These are phyloP conservation scores for Coemansia sp. DNA, from an alignment of 192 early-diverging fungal genomes.

Conservation along the genomic window DNA sequence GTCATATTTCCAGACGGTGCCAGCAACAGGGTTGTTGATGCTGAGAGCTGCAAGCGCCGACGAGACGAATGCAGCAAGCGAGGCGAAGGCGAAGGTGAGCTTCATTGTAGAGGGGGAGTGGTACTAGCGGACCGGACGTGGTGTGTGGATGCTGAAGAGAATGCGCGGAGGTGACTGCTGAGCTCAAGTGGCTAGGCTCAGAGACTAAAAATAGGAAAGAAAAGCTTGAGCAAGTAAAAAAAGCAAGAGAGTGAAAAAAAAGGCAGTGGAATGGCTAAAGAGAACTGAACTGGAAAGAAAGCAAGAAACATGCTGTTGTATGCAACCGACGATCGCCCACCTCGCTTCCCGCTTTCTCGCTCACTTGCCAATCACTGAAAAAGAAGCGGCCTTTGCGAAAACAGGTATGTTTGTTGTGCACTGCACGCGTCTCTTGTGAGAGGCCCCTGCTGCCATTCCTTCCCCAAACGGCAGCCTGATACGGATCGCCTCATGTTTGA, in stretches of 20 bases:
- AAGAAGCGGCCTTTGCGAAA: background rate
- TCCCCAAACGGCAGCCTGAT: background rate
- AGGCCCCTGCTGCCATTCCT: background rate
- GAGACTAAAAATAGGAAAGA: background rate
- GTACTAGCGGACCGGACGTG: too few relatives aligned
- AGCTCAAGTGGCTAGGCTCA: constrained; percentile 1
- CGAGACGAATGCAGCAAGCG: constrained; percentile 30
- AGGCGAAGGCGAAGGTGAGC: constrained; percentile 19
- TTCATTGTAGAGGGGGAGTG: constrained; percentile 23
- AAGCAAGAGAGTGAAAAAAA: background rate
- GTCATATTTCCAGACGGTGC: constrained; percentile 26
- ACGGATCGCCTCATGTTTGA: too few relatives aligned
- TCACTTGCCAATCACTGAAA: background rate
- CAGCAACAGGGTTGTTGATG: constrained; percentile 47
- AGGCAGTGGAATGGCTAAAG: background rate
- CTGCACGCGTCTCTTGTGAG: too few relatives aligned
- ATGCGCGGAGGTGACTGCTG: background rate
- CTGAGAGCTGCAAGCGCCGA: constrained; percentile 30
- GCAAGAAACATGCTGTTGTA: background rate
- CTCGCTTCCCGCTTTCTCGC: background rate
- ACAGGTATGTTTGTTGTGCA: background rate
- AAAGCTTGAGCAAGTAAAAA: background rate
- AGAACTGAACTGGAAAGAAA: background rate
- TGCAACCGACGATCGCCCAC: constrained; percentile 6
- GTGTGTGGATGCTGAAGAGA: constrained; percentile 1